phyloP scores from a whole-genome alignment of 495 filamentous ascomycete species.

The Neurospora sp. region DNA sequence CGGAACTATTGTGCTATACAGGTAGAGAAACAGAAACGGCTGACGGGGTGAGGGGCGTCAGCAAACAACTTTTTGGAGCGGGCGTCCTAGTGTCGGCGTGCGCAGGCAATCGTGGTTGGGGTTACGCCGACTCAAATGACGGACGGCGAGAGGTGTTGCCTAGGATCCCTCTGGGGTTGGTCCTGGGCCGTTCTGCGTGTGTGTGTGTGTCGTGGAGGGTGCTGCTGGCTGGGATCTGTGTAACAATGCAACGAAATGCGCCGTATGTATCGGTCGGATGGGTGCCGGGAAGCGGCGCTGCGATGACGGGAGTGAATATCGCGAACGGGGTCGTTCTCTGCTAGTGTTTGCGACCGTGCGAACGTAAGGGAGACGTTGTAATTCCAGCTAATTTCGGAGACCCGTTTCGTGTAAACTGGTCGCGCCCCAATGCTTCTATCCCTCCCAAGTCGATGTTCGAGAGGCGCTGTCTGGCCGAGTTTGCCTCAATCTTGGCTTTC shows the following conservation, averaged over 20 bases:
- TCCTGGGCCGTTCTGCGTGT: slow-evolving; percentile 4
- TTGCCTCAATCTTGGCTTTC: neutral
- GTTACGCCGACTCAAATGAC: slow-evolving; percentile 17
- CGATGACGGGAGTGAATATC: neutral
- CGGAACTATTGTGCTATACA: slow-evolving; percentile 1
- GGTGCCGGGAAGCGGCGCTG: neutral
- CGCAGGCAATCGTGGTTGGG: slow-evolving; percentile 9
- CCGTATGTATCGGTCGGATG: slow-evolving; percentile 6
- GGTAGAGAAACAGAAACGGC: neutral
- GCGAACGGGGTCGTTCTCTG: neutral
- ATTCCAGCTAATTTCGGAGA: neutral
- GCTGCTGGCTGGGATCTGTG: slow-evolving; percentile 14
- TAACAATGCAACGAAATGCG: slow-evolving; percentile 14
- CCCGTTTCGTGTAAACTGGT: neutral
- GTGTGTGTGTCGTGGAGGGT: neutral
- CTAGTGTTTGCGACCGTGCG: slow-evolving; percentile 1
- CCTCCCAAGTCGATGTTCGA: neutral
- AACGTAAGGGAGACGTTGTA: neutral
- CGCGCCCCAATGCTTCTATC: neutral
- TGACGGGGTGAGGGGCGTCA: slow-evolving; percentile 7
- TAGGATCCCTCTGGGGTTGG: slow-evolving; percentile 11
- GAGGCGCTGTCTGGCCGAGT: neutral
- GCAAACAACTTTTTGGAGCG: slow-evolving; percentile 4
- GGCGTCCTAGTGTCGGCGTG: slow-evolving; percentile 8
- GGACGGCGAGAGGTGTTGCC: slow-evolving; percentile 1